Evolutionary conservation across 2,329 filamentous ascomycete genomes (phyloP).

Genomic region (Graphiopsis chlorocephala): DNA sequence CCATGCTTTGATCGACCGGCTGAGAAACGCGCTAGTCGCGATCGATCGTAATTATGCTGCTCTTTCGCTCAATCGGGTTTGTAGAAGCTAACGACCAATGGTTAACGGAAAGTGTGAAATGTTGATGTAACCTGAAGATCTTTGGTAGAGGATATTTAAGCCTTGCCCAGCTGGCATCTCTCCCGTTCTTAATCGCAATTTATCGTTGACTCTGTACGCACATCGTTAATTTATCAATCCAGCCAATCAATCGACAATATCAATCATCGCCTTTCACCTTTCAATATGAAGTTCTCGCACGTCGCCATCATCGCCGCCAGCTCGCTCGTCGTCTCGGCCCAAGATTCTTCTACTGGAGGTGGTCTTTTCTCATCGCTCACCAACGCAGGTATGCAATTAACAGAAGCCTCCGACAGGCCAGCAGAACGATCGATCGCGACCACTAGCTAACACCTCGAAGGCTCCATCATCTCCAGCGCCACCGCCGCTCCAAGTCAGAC

Average conservation of each 20-base stretch:
- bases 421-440: not conserved
- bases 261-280: not conserved
- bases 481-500: constrained; percentile 5
- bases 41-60: not conserved
- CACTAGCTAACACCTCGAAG: not conserved
- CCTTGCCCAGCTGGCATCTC: not conserved
- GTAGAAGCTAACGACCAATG: not conserved
- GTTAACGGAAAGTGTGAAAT: not conserved
- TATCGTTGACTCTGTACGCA: not conserved
- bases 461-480: constrained; percentile 12
- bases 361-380: constrained; percentile 9
- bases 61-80: not conserved
- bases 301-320: not conserved
- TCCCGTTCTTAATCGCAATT: not conserved
- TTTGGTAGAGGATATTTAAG: not conserved
- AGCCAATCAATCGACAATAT: not conserved
- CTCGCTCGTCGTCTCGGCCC: constrained; percentile 6
- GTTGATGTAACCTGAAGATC: not conserved
- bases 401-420: not conserved
- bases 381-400: constrained; percentile 1
- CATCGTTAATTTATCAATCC: not conserved
- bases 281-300: constrained; percentile 8
- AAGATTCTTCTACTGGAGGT: not conserved
- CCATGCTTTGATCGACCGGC: not conserved
- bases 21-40: not conserved